Conservation (phyloP, 139 green algal species). For the Bryopsis sp. region DNA sequence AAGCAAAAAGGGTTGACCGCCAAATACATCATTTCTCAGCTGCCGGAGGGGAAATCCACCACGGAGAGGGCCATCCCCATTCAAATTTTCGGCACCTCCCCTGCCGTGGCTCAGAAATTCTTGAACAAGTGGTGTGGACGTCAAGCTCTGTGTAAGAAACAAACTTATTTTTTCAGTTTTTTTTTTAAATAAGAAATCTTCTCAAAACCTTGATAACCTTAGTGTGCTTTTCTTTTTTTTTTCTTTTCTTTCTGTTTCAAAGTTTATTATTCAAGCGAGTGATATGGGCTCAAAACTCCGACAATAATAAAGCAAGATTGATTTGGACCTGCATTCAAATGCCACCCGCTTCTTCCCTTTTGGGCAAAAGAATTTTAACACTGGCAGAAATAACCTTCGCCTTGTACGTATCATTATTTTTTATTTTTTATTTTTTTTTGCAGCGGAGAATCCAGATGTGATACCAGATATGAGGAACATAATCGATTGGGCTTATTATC, state of each 20-base stretch:
- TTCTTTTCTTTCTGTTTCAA: no score
- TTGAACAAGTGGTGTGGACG: slow-evolving; percentile 86
- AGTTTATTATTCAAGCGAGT: slow-evolving; percentile 15
- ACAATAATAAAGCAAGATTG: no score
- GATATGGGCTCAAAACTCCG: slow-evolving; percentile 24
- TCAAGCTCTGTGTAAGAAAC: no score
- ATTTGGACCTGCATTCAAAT: no score
- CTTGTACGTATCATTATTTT: no score
- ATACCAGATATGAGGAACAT: slow-evolving; percentile 77
- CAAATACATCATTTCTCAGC: slow-evolving; percentile 46
- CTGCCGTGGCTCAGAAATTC: slow-evolving; percentile 69
- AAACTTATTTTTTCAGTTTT: not conserved
- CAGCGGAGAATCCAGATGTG: no score
- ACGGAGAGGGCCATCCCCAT: slow-evolving; percentile 84
- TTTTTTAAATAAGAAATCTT: not conserved
- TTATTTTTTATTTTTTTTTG: no score
- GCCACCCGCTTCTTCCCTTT: no score
- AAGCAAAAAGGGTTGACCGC: slow-evolving; percentile 82
- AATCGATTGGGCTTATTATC: slow-evolving; percentile 98
- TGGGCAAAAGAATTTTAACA: no score
- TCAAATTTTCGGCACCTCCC: slow-evolving; percentile 85
- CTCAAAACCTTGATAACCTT: not conserved
- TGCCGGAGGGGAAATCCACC: slow-evolving; percentile 54
- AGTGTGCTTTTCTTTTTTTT: not conserved
- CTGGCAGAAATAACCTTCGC: no score